Conservation (phyloP, 768 basidiomycete species). For the Rhizopogon rudus region DNA sequence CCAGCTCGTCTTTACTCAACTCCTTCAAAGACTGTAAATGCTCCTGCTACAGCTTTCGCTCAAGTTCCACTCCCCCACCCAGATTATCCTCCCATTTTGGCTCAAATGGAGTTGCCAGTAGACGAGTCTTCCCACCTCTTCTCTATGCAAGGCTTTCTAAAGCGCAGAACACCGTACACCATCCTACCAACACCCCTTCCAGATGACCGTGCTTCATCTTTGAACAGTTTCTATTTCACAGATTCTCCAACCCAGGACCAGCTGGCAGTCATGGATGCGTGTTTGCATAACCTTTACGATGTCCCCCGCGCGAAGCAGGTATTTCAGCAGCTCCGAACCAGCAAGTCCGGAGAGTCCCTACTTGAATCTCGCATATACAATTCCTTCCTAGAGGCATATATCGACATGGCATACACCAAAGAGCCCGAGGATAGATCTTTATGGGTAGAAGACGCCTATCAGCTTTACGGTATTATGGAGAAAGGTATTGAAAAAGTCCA, state of each 20-base stretch:
- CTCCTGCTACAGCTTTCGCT: conserved; percentile 46
- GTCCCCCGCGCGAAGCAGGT: conserved; percentile 71
- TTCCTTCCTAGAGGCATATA: conserved; percentile 59
- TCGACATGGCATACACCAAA: conserved; percentile 48
- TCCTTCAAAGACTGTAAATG: conserved; percentile 49
- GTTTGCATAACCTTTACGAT: conserved; percentile 70
- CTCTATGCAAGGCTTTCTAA: conserved; percentile 50
- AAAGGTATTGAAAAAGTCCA: conserved; percentile 36
- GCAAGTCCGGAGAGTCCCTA: conserved; percentile 38
- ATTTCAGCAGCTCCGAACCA: conserved; percentile 57
- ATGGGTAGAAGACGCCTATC: conserved; percentile 64
- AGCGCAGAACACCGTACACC: conserved; percentile 43
- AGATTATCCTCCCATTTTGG: conserved; percentile 37
- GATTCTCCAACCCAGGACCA: conserved; percentile 65
- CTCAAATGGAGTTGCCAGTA: conserved; percentile 16
- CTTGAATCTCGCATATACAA: conserved; percentile 52
- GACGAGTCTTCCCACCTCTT: conserved; percentile 10
- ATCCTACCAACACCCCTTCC: conserved; percentile 68
- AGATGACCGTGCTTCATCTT: conserved; percentile 31
- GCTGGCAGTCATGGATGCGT: conserved; percentile 78
- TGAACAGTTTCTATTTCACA: conserved; percentile 52
- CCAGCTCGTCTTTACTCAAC: conserved; percentile 69
- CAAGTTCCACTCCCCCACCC: conserved; percentile 30
- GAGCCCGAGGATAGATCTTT: conserved; percentile 37
- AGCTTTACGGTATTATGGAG: conserved; percentile 57